Evolutionary conservation across 345 rosid species (phyloP), one percentile per base, ranked within the genome.

Genomic region (Melastoma malabathricum): DNA sequence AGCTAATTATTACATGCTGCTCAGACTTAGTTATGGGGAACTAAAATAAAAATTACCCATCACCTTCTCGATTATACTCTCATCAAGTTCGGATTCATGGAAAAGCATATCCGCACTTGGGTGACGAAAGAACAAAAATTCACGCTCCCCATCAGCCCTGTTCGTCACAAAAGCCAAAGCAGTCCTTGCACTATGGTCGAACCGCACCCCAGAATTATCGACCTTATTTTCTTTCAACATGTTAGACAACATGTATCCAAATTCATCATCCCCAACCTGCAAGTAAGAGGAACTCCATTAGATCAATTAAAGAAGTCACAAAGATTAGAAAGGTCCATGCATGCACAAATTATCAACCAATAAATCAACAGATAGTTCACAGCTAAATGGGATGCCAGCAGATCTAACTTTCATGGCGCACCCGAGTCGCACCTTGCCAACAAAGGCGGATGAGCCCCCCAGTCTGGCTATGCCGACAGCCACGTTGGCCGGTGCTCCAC

Each of bases 401-500:
- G 15, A 4, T 44, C 50, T 23, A 38, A 54, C 22, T 47, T 20
- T 17, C 27, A 52, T n/a, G 55, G 15, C 18, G 19, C 58, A 62
- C 60, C 60, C 5, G 27, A 54, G 64, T 50, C 65, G 52, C 61
- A 89, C 97, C 98, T 90, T 90, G 68, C 98, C 96, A 2, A 90
- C 68, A 59, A 86, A 90, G 69, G 96, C 96, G 14, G 98, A 81
- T 27, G 85, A 72, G 64, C 98, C 96, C 58, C 94, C 98, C 45
- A 90, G 75, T 67, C 76, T 80, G 44, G 98, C 71, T 48, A 90
- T 59, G 47, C 92, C 83, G 64, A 90, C 96, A 44, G 98, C 96
- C 61, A 90, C 98, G 65, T 90, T 90, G 4, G 98, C 98, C 58
- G 98, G 98, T 61, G 98, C 98, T n/a, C 98, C 98, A 9, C 98